Evolutionary conservation across 768 basidiomycete genomes (phyloP).

Genomic region (Mycena epipterygia): DNA sequence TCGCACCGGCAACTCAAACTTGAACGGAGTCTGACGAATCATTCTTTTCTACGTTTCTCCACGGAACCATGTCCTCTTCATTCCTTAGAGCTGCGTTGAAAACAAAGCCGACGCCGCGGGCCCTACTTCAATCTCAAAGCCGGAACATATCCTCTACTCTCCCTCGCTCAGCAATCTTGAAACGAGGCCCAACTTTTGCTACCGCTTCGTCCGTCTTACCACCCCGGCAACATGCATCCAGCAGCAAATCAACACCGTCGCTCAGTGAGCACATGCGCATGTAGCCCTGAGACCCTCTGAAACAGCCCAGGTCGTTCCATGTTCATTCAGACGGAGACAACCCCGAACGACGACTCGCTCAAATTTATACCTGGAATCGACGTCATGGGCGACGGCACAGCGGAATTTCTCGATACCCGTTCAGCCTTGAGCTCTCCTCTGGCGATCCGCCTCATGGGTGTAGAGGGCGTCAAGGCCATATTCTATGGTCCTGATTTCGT

Average conservation of each 20-base stretch:
- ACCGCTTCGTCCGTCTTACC: constrained; percentile 40
- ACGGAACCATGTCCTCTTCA: constrained; percentile 31
- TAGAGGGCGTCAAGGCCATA: constrained; percentile 89
- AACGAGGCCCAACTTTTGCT: constrained; percentile 42
- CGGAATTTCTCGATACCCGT: constrained; percentile 94
- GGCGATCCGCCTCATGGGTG: constrained; percentile 94
- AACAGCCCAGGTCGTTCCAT: constrained; percentile 78
- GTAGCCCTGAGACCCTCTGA: constrained; percentile 1
- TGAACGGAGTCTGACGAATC: constrained; percentile 5
- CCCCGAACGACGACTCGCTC: constrained; percentile 96
- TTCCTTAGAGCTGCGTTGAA: constrained; percentile 23
- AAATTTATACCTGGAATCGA: constrained; percentile 96
- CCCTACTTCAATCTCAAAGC: background rate
- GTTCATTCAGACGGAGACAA: constrained; percentile 99
- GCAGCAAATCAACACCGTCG: constrained; percentile 39
- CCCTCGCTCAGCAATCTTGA: constrained; percentile 31
- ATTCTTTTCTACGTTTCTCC: constrained; percentile 2
- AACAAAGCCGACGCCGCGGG: background rate
- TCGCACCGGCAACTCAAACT: no score
- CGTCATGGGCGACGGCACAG: constrained; percentile 91
- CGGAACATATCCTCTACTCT: constrained; percentile 28
- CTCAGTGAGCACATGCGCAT: constrained; percentile 49
- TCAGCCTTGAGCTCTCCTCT: constrained; percentile 92
- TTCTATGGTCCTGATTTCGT: constrained; percentile 99
- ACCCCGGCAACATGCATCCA: constrained; percentile 33